A percentile compares a stretch with the other conserved stretches of the same genome.
phyloP scores from a whole-genome alignment of 768 basidiomycete species.

The Lentinula sp. region DNA sequence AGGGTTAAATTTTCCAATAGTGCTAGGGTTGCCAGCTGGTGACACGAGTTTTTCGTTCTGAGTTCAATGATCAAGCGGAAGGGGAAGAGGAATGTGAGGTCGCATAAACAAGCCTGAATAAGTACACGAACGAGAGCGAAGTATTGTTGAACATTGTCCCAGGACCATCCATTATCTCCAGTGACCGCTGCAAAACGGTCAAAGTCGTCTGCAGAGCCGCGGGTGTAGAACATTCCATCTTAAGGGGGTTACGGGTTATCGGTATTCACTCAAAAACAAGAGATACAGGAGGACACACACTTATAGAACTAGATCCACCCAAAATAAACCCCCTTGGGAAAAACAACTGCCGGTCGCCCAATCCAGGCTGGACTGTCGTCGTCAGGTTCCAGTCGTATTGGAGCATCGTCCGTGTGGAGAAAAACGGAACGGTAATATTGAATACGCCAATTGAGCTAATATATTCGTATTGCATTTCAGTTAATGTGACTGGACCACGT shows the following conservation, averaged over 20 bases:
- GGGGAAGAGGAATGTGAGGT: not conserved
- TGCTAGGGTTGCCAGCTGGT: conserved; percentile 25
- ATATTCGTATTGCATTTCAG: no score
- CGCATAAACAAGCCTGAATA: not conserved
- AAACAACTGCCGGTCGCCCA: conserved; percentile 10
- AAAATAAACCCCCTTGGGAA: conserved; percentile 15
- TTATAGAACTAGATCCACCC: conserved; percentile 14
- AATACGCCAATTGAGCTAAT: not conserved
- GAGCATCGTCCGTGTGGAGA: not conserved
- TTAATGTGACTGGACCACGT: not conserved
- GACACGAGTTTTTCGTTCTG: conserved; percentile 20
- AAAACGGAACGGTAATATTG: conserved; percentile 3
- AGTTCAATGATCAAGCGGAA: not conserved
- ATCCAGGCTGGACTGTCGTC: conserved; percentile 12
- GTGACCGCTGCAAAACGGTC: conserved; percentile 13
- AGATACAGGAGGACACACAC: conserved; percentile 3
- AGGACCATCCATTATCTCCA: conserved; percentile 18
- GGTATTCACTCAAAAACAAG: not conserved
- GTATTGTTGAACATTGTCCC: conserved; percentile 14
- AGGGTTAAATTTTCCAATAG: conserved; percentile 25
- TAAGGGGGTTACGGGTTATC: no score
- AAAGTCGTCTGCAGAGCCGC: conserved; percentile 15
- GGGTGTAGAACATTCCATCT: conserved; percentile 15
- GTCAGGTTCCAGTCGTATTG: conserved; percentile 14
- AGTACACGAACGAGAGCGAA: conserved; percentile 8